Evolutionary conservation across 306 rosid species (phyloP).

Genomic region (Quercus variabilis): DNA sequence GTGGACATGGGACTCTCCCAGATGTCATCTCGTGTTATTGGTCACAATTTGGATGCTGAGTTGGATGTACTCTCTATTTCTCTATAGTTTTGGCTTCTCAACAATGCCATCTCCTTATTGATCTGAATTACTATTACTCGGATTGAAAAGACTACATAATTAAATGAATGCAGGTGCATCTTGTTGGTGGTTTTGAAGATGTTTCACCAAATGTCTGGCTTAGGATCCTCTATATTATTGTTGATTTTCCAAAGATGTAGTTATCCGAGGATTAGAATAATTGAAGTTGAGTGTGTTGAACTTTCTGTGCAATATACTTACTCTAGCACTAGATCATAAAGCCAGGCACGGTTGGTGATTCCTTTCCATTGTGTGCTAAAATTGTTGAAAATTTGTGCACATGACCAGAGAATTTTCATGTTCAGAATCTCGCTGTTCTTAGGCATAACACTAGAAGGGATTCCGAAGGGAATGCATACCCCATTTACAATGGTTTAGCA

Average conservation of each 20-base stretch:
- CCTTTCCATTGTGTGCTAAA: conserved; percentile 60
- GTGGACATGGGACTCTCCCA: conserved; percentile 46
- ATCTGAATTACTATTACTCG: neutral
- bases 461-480: too few species aligned
- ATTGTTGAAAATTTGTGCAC: conserved; percentile 51
- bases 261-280: too few species aligned
- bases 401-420: conserved; percentile 66
- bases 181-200: too few species aligned
- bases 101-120: conserved; percentile 1
- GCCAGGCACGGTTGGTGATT: conserved; percentile 48
- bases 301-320: too few species aligned
- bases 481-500: too few species aligned
- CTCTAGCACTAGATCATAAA: neutral
- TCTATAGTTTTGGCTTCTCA: neutral
- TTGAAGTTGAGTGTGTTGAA: too few species aligned
- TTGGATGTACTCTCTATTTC: too few species aligned
- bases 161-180: conserved; percentile 53
- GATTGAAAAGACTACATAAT: conserved; percentile 6
- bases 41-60: too few species aligned
- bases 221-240: too few species aligned
- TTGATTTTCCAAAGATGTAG: too few species aligned
- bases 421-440: conserved; percentile 44
- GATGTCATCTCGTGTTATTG: conserved; percentile 35
- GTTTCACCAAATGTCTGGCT: too few species aligned
- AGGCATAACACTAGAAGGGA: too few species aligned